A percentile compares a stretch with the other conserved stretches of the same genome.
These are phyloP conservation scores for Podila epigama DNA, from an alignment of 192 early-diverging fungal species.

Conservation along the genomic window DNA sequence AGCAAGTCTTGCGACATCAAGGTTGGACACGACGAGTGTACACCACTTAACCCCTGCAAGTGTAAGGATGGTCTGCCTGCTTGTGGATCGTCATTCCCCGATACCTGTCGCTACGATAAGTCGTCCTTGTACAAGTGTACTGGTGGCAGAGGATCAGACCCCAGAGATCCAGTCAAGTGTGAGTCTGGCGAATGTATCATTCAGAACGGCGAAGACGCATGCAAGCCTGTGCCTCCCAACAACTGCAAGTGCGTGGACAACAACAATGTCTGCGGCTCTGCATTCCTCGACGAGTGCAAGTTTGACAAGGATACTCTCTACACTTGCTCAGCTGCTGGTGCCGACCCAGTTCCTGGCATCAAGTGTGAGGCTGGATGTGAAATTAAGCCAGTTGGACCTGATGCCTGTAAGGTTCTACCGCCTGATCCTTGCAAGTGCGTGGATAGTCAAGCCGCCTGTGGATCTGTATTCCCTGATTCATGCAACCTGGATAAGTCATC, in stretches of 20 bases:
- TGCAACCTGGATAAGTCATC: neutral
- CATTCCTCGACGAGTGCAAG: neutral
- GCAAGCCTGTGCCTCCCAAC: neutral
- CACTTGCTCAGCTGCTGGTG: neutral
- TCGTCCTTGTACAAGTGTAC: too few relatives aligned
- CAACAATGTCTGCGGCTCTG: neutral
- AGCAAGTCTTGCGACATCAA: neutral
- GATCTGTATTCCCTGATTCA: neutral
- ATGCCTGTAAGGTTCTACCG: too few relatives aligned
- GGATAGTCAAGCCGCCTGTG: too few relatives aligned
- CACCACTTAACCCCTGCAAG: neutral
- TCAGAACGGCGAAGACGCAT: neutral
- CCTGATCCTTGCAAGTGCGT: too few relatives aligned
- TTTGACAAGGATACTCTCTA: neutral
- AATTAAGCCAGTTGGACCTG: too few relatives aligned
- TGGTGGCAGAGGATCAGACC: neutral
- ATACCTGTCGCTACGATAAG: neutral
- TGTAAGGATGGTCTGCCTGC: neutral
- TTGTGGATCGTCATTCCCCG: neutral
- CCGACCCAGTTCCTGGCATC: neutral
- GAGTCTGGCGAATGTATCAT: conserved; percentile 1
- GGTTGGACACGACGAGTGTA: neutral
- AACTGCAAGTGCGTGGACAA: neutral
- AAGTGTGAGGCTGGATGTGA: neutral
- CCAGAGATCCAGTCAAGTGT: neutral